Evolutionary conservation across 2,329 filamentous ascomycete species (phyloP).

Genomic region (Aspergillus fumigatus): DNA sequence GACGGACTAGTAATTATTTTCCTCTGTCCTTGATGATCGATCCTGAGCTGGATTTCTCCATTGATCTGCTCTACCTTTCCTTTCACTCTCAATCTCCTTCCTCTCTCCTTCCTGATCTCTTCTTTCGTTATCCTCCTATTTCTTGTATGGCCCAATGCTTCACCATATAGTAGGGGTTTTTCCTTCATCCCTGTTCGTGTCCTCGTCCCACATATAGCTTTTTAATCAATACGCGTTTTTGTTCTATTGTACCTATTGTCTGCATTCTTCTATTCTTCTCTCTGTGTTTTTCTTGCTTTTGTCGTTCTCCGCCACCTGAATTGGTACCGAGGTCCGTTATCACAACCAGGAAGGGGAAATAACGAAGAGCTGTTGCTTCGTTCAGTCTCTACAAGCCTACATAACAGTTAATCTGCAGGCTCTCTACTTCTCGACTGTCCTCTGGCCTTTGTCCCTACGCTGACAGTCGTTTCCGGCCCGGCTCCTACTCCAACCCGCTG

Average conservation of each 20-base stretch:
- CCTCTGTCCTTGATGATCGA: not conserved
- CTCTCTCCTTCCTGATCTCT: conserved; percentile 1
- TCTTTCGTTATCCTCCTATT: not conserved
- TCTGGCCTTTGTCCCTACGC: not conserved
- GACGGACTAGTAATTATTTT: not conserved
- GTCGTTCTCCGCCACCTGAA: conserved; percentile 2
- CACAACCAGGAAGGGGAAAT: not conserved
- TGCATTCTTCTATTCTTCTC: conserved; percentile 16
- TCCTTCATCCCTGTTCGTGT: not conserved
- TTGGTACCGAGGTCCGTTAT: not conserved
- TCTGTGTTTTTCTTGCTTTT: conserved; percentile 6
- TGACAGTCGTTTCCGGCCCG: conserved; percentile 8
- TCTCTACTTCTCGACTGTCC: conserved; percentile 1
- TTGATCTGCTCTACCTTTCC: conserved; percentile 12
- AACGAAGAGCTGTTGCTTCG: not conserved
- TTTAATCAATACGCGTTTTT: conserved; percentile 1
- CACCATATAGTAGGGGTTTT: not conserved
- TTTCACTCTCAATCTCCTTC: conserved; percentile 1
- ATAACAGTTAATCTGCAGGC: conserved; percentile 1
- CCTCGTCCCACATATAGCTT: not conserved
- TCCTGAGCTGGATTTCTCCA: conserved; percentile 11
- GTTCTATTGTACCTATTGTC: conserved; percentile 9
- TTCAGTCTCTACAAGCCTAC: not conserved
- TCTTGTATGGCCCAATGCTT: not conserved
- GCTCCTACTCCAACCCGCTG: not conserved